A percentile compares a stretch with the other conserved stretches of the same genome.
Evolutionary conservation across 148 eudicot species (phyloP).

Genomic region (Rhododendron williamsianum): DNA sequence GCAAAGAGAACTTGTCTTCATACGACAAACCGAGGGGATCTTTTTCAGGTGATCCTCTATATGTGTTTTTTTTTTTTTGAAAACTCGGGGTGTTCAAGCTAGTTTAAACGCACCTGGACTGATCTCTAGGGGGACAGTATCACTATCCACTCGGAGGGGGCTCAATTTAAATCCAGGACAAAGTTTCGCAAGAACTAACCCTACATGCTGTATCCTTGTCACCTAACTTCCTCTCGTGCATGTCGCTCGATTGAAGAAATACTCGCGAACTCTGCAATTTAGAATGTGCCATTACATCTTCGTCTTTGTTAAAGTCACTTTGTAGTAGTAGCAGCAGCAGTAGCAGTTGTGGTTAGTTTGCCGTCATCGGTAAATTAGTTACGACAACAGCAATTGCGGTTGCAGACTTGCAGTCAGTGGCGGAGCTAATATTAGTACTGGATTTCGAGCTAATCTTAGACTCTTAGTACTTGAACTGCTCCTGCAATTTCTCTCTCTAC

Average conservation of each 20-base stretch:
- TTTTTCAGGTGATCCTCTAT: not conserved
- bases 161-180: constrained; percentile 5
- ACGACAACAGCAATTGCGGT: too few species aligned
- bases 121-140: not conserved
- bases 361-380: too few species aligned
- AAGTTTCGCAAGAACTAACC: constrained; percentile 4
- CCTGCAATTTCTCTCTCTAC: too few species aligned
- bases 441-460: too few species aligned
- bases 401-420: too few species aligned
- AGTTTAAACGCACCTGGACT: not conserved
- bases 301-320: too few species aligned
- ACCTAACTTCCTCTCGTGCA: not conserved
- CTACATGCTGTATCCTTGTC: not conserved
- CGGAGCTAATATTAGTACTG: too few species aligned
- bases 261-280: not conserved
- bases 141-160: not conserved
- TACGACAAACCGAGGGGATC: constrained; percentile 5
- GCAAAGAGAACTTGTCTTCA: constrained; percentile 13
- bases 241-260: not conserved
- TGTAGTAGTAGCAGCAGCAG: too few species aligned
- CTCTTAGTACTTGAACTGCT: too few species aligned
- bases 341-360: too few species aligned
- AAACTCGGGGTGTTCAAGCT: not conserved
- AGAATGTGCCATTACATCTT: not conserved
- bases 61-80: not conserved